A percentile compares a stretch with the other conserved stretches of the same genome.
These are phyloP conservation scores for Paramicrosporidium saccamoebae DNA, from an alignment of 371 early-diverging fungal species.

Conservation along the genomic window DNA sequence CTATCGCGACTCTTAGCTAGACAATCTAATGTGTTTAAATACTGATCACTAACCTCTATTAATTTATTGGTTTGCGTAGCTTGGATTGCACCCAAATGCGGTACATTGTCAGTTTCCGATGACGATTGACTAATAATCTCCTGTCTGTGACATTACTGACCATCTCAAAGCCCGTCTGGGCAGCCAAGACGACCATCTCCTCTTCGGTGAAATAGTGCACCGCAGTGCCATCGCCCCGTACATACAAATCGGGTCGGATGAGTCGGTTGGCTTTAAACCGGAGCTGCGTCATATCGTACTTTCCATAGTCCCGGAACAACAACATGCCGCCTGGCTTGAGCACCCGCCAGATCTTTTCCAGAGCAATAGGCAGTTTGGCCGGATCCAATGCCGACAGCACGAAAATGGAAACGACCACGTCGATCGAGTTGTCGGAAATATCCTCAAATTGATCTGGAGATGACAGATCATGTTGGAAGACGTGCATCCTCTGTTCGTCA, in stretches of 20 bases:
- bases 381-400: slow-evolving; percentile 31
- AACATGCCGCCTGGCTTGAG: slow-evolving; percentile 37
- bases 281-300: slow-evolving; percentile 40
- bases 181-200: slow-evolving; percentile 15
- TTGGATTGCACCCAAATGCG: slow-evolving; percentile 88
- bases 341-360: slow-evolving; percentile 8
- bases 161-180: slow-evolving; percentile 13
- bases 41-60: no score
- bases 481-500: slow-evolving; percentile 20
- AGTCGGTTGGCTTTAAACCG: slow-evolving; percentile 25
- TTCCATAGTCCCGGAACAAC: slow-evolving; percentile 62
- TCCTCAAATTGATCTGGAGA: slow-evolving; percentile 14
- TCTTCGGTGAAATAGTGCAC: slow-evolving; percentile 26
- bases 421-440: slow-evolving; percentile 17
- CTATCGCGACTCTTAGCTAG: no score
- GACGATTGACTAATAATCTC: slow-evolving; percentile 73
- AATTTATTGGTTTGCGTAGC: slow-evolving; percentile 25
- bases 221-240: slow-evolving; percentile 37
- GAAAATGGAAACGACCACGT: slow-evolving; percentile 28
- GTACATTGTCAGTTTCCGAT: slow-evolving; percentile 78
- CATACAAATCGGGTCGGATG: slow-evolving; percentile 28
- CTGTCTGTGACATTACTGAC: slow-evolving; percentile 69
- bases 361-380: slow-evolving; percentile 11
- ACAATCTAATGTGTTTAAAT: no score
- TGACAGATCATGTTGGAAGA: slow-evolving; percentile 48